Base-by-base conservation (phyloP, 768 basidiomycete genomes). In the Dioszegia crocea region DNA sequence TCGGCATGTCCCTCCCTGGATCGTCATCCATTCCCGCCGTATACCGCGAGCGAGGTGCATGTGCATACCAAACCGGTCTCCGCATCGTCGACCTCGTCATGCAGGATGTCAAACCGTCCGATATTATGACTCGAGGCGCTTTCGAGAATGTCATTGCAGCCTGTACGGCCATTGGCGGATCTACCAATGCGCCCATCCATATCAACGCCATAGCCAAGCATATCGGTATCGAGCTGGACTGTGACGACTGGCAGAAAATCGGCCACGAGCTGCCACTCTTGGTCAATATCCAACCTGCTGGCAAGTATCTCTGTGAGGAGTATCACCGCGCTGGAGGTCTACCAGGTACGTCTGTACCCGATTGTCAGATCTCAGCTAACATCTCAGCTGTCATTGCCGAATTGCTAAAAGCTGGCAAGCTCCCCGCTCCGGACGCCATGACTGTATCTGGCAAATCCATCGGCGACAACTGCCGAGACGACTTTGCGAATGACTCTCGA, bases 1-100 rank as follows among this genome's bases (percentile, higher is more conserved):
- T 76, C 38, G 75, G 75, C 38, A 76, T 76, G 75, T 64, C 75
- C 21, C 60, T 76, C 5, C 75, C 75, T 6, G 74, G 74, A 12
- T 61, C 57, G 17, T 57, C 74, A 9, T 72, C 70, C 43, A 76
- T 75, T 52, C 75, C 75, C 6, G 75, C 75, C 4, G 66, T 66
- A 5, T 76, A 76, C 56, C 72, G 74, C 17, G 75, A 75, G 57
- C 62, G 75, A 38, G 73, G 70, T 24, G 73, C 74, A 31, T 71
- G 71, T 48, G 75, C 69, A 23, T 76, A 76, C 40, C 51, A 67
- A 39, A 76, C 75, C 38, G 75, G 74, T 12, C 56, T 54, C 1
- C 60, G 72, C 4, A 71, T 75, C 57, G 74, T 75, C 53, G 69
- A 75, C n/a, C 58, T 76, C 17, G 74, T 76, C 43, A 50, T 63